A percentile compares a stretch with the other conserved stretches of the same genome.
These are phyloP conservation scores for Porcisia deanei DNA, from an alignment of 208 protist species.

Conservation along the genomic window DNA sequence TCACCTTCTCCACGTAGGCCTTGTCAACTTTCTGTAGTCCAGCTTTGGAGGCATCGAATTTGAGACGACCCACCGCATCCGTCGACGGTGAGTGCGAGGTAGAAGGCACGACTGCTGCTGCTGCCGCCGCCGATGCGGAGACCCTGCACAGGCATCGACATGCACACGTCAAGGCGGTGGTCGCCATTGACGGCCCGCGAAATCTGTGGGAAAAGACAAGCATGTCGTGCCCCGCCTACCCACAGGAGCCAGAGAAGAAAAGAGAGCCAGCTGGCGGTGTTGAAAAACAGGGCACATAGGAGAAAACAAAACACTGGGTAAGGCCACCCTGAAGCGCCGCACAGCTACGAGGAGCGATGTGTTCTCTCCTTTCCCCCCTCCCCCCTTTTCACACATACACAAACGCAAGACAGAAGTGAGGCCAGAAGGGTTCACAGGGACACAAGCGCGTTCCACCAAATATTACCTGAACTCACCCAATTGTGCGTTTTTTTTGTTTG, in stretches of 20 bases:
- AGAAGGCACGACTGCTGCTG: neutral
- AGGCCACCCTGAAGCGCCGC: too few species aligned
- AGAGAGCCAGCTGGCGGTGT: too few species aligned
- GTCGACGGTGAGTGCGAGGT: neutral
- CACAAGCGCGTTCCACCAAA: too few species aligned
- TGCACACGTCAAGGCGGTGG: neutral
- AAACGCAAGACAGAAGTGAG: too few species aligned
- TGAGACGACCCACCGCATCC: conserved; percentile 17
- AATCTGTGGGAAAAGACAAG: neutral
- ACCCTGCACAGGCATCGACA: neutral
- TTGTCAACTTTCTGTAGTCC: conserved; percentile 61
- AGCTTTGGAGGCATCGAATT: conserved; percentile 51
- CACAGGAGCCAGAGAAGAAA: neutral
- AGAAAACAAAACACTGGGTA: too few species aligned
- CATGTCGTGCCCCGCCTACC: neutral
- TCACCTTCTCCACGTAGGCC: conserved; percentile 48
- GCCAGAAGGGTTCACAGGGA: too few species aligned
- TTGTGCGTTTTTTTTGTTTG: too few species aligned
- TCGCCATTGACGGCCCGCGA: neutral
- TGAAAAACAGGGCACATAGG: too few species aligned
- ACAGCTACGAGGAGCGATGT: too few species aligned
- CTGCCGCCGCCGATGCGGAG: neutral
- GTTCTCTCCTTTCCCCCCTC: too few species aligned
- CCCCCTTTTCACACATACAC: too few species aligned
- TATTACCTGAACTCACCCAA: too few species aligned